These are phyloP conservation scores for Suillus plorans DNA, from an alignment of 768 basidiomycete species.

Conservation along the genomic window DNA sequence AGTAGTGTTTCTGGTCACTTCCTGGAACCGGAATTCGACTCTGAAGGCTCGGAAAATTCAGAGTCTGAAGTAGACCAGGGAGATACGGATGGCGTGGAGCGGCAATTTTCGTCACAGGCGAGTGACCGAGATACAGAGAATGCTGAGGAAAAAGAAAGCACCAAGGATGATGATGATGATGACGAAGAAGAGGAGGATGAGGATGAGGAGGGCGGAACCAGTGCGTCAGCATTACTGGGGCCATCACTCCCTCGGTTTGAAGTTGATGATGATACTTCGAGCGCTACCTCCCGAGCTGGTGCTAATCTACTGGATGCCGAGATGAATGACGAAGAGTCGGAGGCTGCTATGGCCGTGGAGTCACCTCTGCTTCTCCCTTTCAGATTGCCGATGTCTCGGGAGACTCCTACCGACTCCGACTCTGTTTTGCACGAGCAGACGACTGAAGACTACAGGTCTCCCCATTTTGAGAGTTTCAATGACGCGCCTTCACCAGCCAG, in stretches of 20 bases:
- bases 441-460: slow-evolving; percentile 4
- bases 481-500: slow-evolving; percentile 1
- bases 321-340: slow-evolving; percentile 1
- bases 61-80: slow-evolving; percentile 15
- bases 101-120: not conserved
- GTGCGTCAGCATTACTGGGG: slow-evolving; percentile 29
- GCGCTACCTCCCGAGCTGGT: not conserved
- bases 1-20: slow-evolving; percentile 42
- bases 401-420: slow-evolving; percentile 4
- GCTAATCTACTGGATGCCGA: not conserved
- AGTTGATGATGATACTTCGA: slow-evolving; percentile 11
- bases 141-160: slow-evolving; percentile 5
- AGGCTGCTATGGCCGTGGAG: not conserved
- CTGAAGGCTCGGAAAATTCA: slow-evolving; percentile 26
- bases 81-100: slow-evolving; percentile 9
- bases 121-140: slow-evolving; percentile 3
- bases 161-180: slow-evolving; percentile 21
- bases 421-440: not conserved
- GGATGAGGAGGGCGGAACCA: slow-evolving; percentile 34
- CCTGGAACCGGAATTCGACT: slow-evolving; percentile 21
- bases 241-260: slow-evolving; percentile 9
- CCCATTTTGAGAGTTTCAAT: slow-evolving; percentile 4
- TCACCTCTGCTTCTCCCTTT: not conserved
- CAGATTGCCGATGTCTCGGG: not conserved
- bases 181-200: slow-evolving; percentile 26